These are phyloP conservation scores for Termitomyces titanicus DNA, from an alignment of 768 basidiomycete species.

Conservation along the genomic window DNA sequence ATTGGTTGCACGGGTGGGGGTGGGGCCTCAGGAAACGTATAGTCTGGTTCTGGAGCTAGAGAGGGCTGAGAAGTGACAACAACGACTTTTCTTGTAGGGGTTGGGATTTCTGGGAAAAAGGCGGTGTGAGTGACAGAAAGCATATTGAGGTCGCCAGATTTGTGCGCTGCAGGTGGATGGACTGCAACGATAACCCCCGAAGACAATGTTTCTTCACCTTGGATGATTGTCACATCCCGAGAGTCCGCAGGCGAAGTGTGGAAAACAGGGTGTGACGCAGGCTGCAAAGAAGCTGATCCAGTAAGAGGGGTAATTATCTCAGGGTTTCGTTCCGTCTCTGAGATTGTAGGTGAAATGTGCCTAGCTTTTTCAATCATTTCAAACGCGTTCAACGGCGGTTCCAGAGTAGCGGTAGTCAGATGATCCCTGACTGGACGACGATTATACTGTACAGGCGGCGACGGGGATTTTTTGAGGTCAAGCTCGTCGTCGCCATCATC, in stretches of 20 bases:
- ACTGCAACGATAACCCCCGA: neutral
- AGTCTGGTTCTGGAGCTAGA: constrained; percentile 5
- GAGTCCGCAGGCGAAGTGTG: neutral
- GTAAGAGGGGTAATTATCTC: neutral
- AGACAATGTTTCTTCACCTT: neutral
- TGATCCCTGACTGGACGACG: neutral
- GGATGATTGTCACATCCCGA: neutral
- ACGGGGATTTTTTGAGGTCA: constrained; percentile 29
- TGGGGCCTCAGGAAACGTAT: constrained; percentile 7
- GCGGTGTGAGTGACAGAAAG: neutral
- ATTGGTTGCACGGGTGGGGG: constrained; percentile 4
- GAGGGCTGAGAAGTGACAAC: constrained; percentile 4
- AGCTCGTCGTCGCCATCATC: constrained; percentile 38
- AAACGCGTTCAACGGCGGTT: neutral
- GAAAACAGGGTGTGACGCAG: neutral
- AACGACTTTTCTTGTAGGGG: constrained; percentile 8
- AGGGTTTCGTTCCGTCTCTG: neutral
- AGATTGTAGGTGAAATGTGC: neutral
- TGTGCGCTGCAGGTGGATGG: neutral
- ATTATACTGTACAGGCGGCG: constrained; percentile 9
- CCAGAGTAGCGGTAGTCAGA: neutral
- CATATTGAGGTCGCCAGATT: neutral
- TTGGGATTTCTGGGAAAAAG: neutral
- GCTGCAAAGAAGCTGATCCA: neutral
- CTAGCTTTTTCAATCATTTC: neutral